Base-by-base conservation (phyloP, 2,329 filamentous ascomycete genomes). In the Microcera coccophila region DNA sequence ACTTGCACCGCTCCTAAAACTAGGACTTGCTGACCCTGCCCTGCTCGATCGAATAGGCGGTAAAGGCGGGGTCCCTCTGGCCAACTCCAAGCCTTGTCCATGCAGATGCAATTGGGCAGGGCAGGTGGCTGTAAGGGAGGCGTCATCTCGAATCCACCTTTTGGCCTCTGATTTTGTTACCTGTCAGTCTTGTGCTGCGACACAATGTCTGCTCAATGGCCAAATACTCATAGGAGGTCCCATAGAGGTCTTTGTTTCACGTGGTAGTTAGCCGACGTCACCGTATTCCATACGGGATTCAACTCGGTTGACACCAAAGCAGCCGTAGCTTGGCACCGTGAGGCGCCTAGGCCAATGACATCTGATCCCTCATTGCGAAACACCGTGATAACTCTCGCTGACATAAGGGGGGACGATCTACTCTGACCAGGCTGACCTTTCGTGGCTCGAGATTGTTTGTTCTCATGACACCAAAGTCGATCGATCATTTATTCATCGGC, bases 81-180 rank as follows among this genome's bases (percentile, higher is more conserved):
- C 52, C 48, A 47, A 26, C 52, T 45, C 33, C 37, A 52, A 48
- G 41, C 52, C 46, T 45, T 52, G 51, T 51, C 44, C 52, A 50
- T 58, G 42, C 44, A 55, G 48, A 45, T 53, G 45, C 53, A 56
- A 57, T 55, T 54, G 45, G 45, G 44, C 45, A 39, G 34, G 35
- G 14, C 26, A 32, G 16, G 20, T 11, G 14, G 28, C 24, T 37
- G 41, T 36, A 37, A 20, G 36, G 39, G 39, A 49, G 55, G 55
- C 49, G 52, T 58, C 48, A 50, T 49, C 55, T 58, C 44, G 55
- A 58, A 58, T 34, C 55, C 55, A 58, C 55, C 46, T 48, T 44
- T 34, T 55, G 55, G 57, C 55, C 46, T 48, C 42, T 38, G 51
- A 51, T 31, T 48, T 55, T 44, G 44, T 57, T 48, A 50, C 53